Evolutionary conservation across 768 basidiomycete species (phyloP), one percentile per base, ranked within the genome.

Genomic region (Scleroderma citrinum): DNA sequence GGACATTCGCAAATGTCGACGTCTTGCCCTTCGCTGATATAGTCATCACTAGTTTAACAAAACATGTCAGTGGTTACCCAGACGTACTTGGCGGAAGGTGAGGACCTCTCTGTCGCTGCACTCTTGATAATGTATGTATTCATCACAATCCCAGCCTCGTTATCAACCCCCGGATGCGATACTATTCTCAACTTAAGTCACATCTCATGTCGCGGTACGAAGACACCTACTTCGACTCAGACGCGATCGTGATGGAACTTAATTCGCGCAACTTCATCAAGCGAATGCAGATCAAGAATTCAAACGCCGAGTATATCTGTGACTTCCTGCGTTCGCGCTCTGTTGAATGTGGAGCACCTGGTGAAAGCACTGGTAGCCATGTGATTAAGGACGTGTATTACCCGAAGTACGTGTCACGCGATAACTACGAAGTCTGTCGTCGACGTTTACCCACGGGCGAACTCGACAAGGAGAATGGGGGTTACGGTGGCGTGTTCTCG

Each of bases 71-170:
- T 54, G 95, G 95, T 2, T 85, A 88, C 47, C 79, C 85, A 31
- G 97, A 97, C 59, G 92, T 93, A 44, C 96, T 97, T 94, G 95
- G 95, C 39, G 95, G 95, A 61, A 90, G 89, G 95, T 95, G 57
- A 47, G 78, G 71, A 29, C 45, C 14, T 39, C 37, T 16, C 12
- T 6, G 20, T 13, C 30, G 23, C 39, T 8, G 20, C 12, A 44
- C 34, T 35, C 7, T 37, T 46, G 24, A 45, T n/a, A n/a, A n/a
- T n/a, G n/a, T 41, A 21, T 16, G 32, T 34, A 32, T 11, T 41
- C 31, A 7, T 19, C 32, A 13, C 34, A 13, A 29, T 8, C 26
- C 1, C 58, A 98, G 95, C 59, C 76, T 97, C 7, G 85, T 93
- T 14, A 71, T 98, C 34, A 96, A 97, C 62, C 92, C 94, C 0